Conservation (phyloP, 257 asterid genomes). For the Paulownia fortunei region DNA sequence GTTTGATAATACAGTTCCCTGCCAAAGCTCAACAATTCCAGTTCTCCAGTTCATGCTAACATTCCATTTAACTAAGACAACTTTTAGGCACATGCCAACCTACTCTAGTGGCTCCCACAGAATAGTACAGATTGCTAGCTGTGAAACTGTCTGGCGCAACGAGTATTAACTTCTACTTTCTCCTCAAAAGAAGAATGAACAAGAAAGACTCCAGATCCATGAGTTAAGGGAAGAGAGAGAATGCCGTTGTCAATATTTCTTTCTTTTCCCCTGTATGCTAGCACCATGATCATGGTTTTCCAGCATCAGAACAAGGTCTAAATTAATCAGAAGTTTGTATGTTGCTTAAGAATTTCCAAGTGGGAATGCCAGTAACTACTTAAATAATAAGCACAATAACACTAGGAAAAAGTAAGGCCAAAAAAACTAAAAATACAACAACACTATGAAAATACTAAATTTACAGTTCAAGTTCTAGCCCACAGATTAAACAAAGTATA, state of each 20-base stretch:
- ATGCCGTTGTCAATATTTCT: background rate
- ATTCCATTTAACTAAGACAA: background rate
- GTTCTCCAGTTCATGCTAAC: background rate
- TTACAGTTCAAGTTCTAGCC: conserved; percentile 16
- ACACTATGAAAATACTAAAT: background rate
- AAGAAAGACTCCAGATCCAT: background rate
- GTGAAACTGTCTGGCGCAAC: background rate
- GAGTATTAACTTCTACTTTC: background rate
- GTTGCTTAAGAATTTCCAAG: background rate
- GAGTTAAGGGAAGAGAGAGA: background rate
- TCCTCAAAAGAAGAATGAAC: background rate
- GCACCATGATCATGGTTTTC: background rate
- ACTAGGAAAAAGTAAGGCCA: background rate
- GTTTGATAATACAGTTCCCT: background rate
- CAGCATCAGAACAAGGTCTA: background rate
- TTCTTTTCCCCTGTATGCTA: background rate
- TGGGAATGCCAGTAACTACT: background rate
- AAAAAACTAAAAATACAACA: background rate
- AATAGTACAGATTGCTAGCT: background rate
- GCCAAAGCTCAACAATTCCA: too few species aligned
- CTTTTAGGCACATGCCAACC: background rate
- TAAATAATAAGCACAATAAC: background rate
- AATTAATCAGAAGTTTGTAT: background rate
- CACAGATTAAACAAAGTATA: background rate
- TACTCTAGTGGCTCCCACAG: background rate